phyloP scores from a whole-genome alignment of 441 rosid species.

The Cnidoscolus chayamansa region DNA sequence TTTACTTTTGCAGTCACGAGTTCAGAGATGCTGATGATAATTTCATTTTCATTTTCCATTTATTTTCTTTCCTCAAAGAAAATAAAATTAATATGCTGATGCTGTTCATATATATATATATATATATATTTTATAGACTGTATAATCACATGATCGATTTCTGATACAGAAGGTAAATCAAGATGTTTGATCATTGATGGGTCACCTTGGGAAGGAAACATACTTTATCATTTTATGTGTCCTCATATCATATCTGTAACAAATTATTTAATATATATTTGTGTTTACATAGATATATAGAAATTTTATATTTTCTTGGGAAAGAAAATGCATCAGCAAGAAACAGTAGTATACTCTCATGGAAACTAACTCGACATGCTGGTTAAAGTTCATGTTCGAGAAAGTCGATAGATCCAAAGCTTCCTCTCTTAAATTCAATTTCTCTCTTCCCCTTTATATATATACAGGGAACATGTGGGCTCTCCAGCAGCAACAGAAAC shows the following conservation, averaged over 20 bases:
- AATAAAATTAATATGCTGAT: no score
- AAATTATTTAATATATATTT: neutral
- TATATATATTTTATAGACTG: slow-evolving; percentile 1
- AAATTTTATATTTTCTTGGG: slow-evolving; percentile 28
- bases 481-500: slow-evolving; percentile 36
- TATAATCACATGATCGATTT: slow-evolving; percentile 21
- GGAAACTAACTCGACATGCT: slow-evolving; percentile 27
- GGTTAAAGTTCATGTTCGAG: slow-evolving; percentile 29
- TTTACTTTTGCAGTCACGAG: slow-evolving; percentile 36
- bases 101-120: no score
- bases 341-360: slow-evolving; percentile 28
- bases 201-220: slow-evolving; percentile 40
- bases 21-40: slow-evolving; percentile 23
- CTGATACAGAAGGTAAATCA: slow-evolving; percentile 18
- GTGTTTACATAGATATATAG: neutral
- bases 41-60: slow-evolving; percentile 4
- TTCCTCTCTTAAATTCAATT: slow-evolving; percentile 23
- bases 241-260: neutral
- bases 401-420: slow-evolving; percentile 57
- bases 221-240: neutral
- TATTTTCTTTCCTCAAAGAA: no score
- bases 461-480: slow-evolving; percentile 52
- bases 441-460: no score
- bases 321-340: slow-evolving; percentile 37
- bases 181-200: slow-evolving; percentile 30